Percentiles rank a stretch among this genome's conserved stretches.
Conservation (phyloP, 1,284 basidiomycete genomes). For the Clitocybe nebularis region DNA sequence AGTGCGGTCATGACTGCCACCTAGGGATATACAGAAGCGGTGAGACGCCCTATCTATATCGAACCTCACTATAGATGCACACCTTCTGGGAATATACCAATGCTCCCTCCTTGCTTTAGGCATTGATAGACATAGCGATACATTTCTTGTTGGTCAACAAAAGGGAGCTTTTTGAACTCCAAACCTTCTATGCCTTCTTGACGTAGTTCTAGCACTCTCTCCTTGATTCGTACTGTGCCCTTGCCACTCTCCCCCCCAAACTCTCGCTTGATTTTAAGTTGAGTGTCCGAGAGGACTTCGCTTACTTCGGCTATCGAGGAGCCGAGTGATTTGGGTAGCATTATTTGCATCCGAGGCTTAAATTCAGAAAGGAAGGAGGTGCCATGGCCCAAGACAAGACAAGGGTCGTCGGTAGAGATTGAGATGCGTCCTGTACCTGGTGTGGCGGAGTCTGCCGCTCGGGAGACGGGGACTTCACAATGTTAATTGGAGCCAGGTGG, state of each 20-base stretch:
- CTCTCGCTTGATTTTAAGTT: constrained; percentile 83
- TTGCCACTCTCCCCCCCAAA: constrained; percentile 84
- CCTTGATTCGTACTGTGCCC: constrained; percentile 65
- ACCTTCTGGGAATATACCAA: constrained; percentile 98
- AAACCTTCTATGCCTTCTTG: constrained; percentile 57
- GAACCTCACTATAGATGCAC: constrained; percentile 7
- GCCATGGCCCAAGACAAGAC: constrained; percentile 74
- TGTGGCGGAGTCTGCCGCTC: constrained; percentile 88
- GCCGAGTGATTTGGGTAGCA: constrained; percentile 82
- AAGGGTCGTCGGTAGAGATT: constrained; percentile 74
- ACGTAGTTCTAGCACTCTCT: constrained; percentile 58
- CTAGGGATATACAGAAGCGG: constrained; percentile 34
- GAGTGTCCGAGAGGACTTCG: constrained; percentile 88
- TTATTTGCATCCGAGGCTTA: constrained; percentile 78
- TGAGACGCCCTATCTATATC: constrained; percentile 3
- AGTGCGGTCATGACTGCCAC: constrained; percentile 94
- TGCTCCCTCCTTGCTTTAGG: constrained; percentile 83
- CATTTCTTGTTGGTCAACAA: constrained; percentile 92
- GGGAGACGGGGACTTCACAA: constrained; percentile 80
- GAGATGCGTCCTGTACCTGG: constrained; percentile 74
- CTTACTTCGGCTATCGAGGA: constrained; percentile 82
- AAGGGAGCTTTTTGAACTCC: constrained; percentile 76
- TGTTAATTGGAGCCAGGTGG: neutral
- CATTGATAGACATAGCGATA: constrained; percentile 92
- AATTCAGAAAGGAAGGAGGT: constrained; percentile 84